phyloP scores from a whole-genome alignment of 2,329 filamentous ascomycete species.

The Botrytis fabae region DNA sequence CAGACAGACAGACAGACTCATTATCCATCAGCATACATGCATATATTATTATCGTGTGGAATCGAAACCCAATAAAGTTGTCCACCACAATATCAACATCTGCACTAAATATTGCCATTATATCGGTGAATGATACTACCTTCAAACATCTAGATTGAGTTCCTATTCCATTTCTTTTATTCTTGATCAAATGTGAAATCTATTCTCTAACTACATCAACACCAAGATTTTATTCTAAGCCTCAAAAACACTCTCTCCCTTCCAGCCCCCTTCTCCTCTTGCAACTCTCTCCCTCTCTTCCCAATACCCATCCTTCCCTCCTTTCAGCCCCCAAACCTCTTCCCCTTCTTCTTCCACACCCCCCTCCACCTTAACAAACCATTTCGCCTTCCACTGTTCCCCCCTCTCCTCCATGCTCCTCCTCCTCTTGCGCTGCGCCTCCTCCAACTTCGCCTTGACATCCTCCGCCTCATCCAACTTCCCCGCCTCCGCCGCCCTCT shows the following conservation, averaged over 20 bases:
- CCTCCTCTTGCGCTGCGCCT: constrained; percentile 75
- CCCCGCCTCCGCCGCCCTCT: constrained; percentile 79
- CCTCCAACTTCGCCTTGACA: constrained; percentile 80
- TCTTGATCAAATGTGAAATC: neutral
- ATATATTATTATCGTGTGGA: neutral
- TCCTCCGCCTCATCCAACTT: constrained; percentile 80
- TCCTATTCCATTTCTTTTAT: no score
- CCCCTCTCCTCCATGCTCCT: constrained; percentile 74
- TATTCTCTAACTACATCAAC: no score
- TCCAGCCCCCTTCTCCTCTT: constrained; percentile 57
- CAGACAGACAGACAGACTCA: neutral
- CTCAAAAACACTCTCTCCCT: constrained; percentile 52
- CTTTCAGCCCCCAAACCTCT: constrained; percentile 74
- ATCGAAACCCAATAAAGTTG: no score
- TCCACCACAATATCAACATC: no score
- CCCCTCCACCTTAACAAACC: constrained; percentile 73
- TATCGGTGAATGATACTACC: no score
- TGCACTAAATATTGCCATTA: no score
- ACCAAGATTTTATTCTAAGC: constrained; percentile 14
- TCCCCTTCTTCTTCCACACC: constrained; percentile 62
- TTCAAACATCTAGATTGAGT: no score
- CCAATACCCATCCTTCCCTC: constrained; percentile 90
- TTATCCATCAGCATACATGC: neutral
- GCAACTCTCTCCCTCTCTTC: constrained; percentile 66
- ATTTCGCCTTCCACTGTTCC: constrained; percentile 71